Evolutionary conservation across 2,329 filamentous ascomycete species (phyloP).

Genomic region (Aschersonia sp.): DNA sequence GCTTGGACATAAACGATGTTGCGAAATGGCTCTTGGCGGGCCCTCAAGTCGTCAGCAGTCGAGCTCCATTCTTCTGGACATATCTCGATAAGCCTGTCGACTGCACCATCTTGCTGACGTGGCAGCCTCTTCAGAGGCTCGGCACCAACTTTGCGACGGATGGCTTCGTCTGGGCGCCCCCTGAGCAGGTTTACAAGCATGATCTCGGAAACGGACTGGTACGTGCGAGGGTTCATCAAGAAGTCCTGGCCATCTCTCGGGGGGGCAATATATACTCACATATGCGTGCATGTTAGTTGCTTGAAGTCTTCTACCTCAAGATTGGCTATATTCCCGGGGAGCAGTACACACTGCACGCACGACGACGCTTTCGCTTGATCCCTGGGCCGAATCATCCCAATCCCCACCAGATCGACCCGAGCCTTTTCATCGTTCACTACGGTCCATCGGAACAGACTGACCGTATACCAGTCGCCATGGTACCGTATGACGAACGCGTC

Average conservation of each 20-base stretch:
- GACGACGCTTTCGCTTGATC: constrained; percentile 74
- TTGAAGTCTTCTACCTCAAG: constrained; percentile 81
- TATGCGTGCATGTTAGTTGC: constrained; percentile 35
- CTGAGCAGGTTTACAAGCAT: constrained; percentile 63
- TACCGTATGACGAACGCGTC: constrained; percentile 48
- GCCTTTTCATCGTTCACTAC: constrained; percentile 87
- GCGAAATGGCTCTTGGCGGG: constrained; percentile 74
- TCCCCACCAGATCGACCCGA: constrained; percentile 59
- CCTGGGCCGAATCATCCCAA: constrained; percentile 57
- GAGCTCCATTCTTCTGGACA: constrained; percentile 83
- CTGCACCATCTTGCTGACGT: constrained; percentile 71
- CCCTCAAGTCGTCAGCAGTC: constrained; percentile 71
- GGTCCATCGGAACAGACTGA: constrained; percentile 61
- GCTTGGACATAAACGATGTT: constrained; percentile 61
- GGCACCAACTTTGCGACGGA: constrained; percentile 73
- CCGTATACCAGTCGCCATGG: constrained; percentile 52
- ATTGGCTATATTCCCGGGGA: constrained; percentile 70
- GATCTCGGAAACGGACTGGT: constrained; percentile 51
- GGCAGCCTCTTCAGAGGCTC: constrained; percentile 66
- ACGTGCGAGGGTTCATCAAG: constrained; percentile 11
- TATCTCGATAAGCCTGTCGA: constrained; percentile 74
- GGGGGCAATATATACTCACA: too few relatives aligned
- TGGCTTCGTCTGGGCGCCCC: constrained; percentile 80
- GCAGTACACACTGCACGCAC: constrained; percentile 58
- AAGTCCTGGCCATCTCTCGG: too few relatives aligned